phyloP scores from a whole-genome alignment of 106 monocot genomes.

The Dendrobium catenatum region DNA sequence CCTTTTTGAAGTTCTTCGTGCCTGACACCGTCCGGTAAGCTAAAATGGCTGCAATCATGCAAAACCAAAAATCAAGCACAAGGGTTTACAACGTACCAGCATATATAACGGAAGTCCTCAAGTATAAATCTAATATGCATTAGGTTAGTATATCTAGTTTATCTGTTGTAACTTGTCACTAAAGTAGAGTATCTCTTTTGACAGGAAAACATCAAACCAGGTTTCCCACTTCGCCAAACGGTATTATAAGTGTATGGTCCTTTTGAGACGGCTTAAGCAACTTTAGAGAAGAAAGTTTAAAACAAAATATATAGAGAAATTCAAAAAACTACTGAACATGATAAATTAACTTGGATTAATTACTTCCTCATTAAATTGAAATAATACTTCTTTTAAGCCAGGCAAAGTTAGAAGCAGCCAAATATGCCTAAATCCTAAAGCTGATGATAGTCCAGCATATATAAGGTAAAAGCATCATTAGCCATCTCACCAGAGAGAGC shows the following conservation, averaged over 20 bases:
- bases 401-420: too few relatives aligned
- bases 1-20: constrained; percentile 83
- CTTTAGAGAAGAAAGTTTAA: not conserved
- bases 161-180: not conserved
- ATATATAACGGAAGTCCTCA: not conserved
- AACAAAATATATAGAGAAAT: too few relatives aligned
- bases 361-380: too few relatives aligned
- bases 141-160: not conserved
- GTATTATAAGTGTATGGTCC: not conserved
- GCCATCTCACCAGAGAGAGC: too few relatives aligned
- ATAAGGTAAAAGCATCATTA: too few relatives aligned
- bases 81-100: not conserved
- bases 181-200: not conserved
- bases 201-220: not conserved
- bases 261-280: not conserved
- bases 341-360: too few relatives aligned
- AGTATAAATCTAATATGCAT: not conserved
- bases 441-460: too few relatives aligned
- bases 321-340: too few relatives aligned
- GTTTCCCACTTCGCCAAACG: not conserved
- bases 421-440: too few relatives aligned
- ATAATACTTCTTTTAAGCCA: too few relatives aligned
- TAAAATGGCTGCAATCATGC: constrained; percentile 56
- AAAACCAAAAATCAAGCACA: not conserved
- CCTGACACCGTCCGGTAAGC: constrained; percentile 84